Conservation (phyloP, 1,284 basidiomycete genomes). For the Trichosporon ovoides region DNA sequence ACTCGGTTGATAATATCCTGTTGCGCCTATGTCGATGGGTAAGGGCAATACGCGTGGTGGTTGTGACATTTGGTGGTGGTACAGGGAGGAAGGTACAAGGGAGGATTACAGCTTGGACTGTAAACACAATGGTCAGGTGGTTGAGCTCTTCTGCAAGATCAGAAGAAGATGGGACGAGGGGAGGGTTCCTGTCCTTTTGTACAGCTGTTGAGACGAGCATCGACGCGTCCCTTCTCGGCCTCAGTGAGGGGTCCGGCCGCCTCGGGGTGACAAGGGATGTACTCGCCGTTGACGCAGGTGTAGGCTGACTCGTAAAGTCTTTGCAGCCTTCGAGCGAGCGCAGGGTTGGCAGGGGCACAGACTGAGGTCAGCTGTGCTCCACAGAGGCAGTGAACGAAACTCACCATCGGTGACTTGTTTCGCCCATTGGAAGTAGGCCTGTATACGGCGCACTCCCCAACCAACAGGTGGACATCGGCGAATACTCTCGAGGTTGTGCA, state of each 20-base stretch:
- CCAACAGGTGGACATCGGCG: conserved; percentile 43
- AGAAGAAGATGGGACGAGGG: conserved; percentile 44
- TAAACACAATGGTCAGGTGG: background rate
- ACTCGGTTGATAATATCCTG: background rate
- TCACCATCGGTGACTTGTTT: conserved; percentile 48
- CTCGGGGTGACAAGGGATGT: conserved; percentile 45
- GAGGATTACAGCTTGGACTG: background rate
- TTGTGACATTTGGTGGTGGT: no score
- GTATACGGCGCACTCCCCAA: conserved; percentile 43
- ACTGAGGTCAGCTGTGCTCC: conserved; percentile 25
- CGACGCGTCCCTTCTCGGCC: conserved; percentile 40
- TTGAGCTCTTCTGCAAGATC: background rate
- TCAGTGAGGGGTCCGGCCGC: conserved; percentile 40
- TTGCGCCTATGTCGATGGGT: background rate
- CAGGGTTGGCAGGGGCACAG: conserved; percentile 41
- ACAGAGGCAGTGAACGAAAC: background rate
- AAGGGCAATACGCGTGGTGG: background rate
- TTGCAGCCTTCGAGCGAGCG: conserved; percentile 37
- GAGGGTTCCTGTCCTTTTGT: conserved; percentile 34
- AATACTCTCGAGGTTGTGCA: conserved; percentile 49
- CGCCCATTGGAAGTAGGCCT: conserved; percentile 49
- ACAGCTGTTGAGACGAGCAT: conserved; percentile 29
- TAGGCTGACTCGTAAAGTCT: conserved; percentile 45
- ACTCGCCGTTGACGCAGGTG: conserved; percentile 38
- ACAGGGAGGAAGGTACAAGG: background rate